Conservation (phyloP, 108 stramenopile genomes). For the Nitzschia sp. region DNA sequence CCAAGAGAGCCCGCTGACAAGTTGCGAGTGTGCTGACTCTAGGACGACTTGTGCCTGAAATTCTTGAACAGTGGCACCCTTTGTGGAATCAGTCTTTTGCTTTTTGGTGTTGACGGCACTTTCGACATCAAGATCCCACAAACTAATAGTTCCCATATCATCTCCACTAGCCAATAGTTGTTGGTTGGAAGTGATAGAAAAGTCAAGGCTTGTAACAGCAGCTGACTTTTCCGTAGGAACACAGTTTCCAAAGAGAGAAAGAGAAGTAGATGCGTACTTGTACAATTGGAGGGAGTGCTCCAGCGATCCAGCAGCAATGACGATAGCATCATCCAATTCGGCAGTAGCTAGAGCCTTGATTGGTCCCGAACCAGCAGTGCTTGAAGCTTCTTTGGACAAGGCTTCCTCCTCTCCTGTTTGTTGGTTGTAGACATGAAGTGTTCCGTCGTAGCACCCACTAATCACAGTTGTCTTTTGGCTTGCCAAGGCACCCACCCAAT, state of each 20-base stretch:
- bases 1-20: slow-evolving; percentile 76
- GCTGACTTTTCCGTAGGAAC: slow-evolving; percentile 38
- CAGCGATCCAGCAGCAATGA: slow-evolving; percentile 76
- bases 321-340: slow-evolving; percentile 10
- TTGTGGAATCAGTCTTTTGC: slow-evolving; percentile 22
- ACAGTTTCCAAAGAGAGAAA: slow-evolving; percentile 34
- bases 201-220: slow-evolving; percentile 55
- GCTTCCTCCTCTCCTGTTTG: background rate
- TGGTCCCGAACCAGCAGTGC: slow-evolving; percentile 43
- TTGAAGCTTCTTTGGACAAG: slow-evolving; percentile 15
- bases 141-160: slow-evolving; percentile 67
- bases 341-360: slow-evolving; percentile 63
- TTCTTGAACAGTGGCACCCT: slow-evolving; percentile 8
- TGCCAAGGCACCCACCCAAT: slow-evolving; percentile 73
- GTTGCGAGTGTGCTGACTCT: slow-evolving; percentile 62
- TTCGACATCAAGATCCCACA: slow-evolving; percentile 58
- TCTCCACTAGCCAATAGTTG: slow-evolving; percentile 66
- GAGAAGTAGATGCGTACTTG: slow-evolving; percentile 14
- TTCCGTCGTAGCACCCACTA: slow-evolving; percentile 67
- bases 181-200: slow-evolving; percentile 12
- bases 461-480: slow-evolving; percentile 14
- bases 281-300: slow-evolving; percentile 75
- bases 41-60: slow-evolving; percentile 11
- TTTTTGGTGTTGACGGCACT: slow-evolving; percentile 17
- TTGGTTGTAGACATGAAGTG: slow-evolving; percentile 46